Evolutionary conservation across 2,329 filamentous ascomycete genomes (phyloP), one percentile per base, ranked within the genome.

Genomic region (Claviceps fusiformis): DNA sequence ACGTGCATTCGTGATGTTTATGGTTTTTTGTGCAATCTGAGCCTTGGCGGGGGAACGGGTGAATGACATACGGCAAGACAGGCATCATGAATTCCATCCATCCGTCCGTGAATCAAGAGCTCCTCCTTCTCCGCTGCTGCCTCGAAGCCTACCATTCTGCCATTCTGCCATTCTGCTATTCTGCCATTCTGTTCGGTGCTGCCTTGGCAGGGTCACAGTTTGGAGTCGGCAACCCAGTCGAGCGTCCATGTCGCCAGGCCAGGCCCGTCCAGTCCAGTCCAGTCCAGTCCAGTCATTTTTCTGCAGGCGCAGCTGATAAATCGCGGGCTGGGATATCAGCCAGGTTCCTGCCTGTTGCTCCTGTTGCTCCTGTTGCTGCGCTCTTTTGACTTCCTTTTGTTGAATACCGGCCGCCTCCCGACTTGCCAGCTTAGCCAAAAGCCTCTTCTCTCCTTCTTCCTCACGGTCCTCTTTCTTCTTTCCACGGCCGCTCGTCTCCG

Each of bases 261-360:
- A 41, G 39, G 39, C 39, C 39, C 1, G 39, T 6, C 39, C 39
- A 41, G 39, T 4, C 33, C 53, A 54, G 46, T 27, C 53, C 47
- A 51, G 43, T 1, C 19, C 24, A 35, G 41, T 10, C 54, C 54
- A 53, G 54, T 53, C 54, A 56, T n/a, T 37, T 45, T 56, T 45
- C 10, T 55, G 54, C 50, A 31, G 59, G 59, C 57, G 60, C 62
- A 61, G 59, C 61, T 63, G 60, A 64, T 66, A 65, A 67, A 67
- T 64, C 63, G 63, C 53, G 52, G 60, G 58, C 60, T 59, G 61
- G 59, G 39, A 50, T 24, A 24, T 52, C 39, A 44, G 27, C 35
- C 45, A 48, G 27, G 31, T 55, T 55, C 44, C 35, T 48, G 49
- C n/a, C 39, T n/a, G 15, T 41, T 41, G 39, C 39, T 41, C 24